Evolutionary conservation across 176 grass and related monocot genomes (phyloP).

Genomic region (Cymbopogon citratus): DNA sequence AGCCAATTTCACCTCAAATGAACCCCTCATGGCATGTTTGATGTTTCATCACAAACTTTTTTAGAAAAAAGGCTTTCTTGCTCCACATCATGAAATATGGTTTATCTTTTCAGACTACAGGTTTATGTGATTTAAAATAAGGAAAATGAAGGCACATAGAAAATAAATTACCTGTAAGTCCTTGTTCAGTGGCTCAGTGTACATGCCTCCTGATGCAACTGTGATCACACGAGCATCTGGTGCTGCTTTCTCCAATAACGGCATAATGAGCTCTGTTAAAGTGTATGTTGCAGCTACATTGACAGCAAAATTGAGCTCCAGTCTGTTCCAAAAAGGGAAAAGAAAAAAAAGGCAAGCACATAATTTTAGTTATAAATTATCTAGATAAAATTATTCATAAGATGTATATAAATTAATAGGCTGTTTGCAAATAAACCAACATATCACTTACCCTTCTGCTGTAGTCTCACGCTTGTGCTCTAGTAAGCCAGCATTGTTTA

Average conservation of each 20-base stretch:
- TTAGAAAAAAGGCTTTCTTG: not conserved
- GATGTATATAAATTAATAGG: not conserved
- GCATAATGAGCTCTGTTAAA: slow-evolving; percentile 72
- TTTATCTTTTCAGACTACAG: not conserved
- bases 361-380: not conserved
- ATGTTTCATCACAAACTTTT: not conserved
- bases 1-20: not conserved
- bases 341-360: not conserved
- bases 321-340: slow-evolving; percentile 18
- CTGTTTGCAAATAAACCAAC: not conserved
- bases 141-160: not conserved
- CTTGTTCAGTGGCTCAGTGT: slow-evolving; percentile 61
- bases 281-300: slow-evolving; percentile 83
- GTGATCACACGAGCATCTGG: slow-evolving; percentile 83
- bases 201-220: slow-evolving; percentile 88
- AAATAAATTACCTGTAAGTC: slow-evolving; percentile 54
- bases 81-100: not conserved
- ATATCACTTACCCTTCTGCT: slow-evolving; percentile 53
- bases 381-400: not conserved
- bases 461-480: slow-evolving; percentile 64
- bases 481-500: slow-evolving; percentile 90
- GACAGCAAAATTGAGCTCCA: slow-evolving; percentile 88
- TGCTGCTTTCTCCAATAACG: slow-evolving; percentile 75
- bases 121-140: not conserved
- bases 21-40: not conserved